phyloP scores from a whole-genome alignment of 179 eudicot species.

The Vitellaria paradoxa region DNA sequence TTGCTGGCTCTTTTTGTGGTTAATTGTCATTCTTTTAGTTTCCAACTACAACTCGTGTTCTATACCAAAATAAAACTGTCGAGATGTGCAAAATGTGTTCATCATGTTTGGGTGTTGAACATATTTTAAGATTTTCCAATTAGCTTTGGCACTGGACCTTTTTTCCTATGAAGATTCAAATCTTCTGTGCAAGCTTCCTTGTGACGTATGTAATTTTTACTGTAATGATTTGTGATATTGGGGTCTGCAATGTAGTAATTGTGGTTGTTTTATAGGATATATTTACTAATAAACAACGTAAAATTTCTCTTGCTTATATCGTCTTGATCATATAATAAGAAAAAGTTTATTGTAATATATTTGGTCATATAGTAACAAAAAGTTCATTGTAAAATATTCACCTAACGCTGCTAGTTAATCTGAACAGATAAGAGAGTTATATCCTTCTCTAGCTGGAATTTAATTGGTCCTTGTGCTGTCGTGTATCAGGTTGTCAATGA shows the following conservation, averaged over 20 bases:
- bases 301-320: background rate
- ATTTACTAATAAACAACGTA: background rate
- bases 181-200: background rate
- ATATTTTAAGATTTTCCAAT: background rate
- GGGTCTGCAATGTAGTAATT: background rate
- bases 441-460: slow-evolving; percentile 5
- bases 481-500: slow-evolving; percentile 63
- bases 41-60: too few species aligned
- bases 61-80: background rate
- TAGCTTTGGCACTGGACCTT: background rate
- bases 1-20: too few species aligned
- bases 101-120: background rate
- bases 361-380: background rate
- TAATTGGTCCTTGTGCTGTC: background rate
- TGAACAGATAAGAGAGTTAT: background rate
- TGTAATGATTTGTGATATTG: background rate
- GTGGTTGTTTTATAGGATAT: background rate
- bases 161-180: background rate
- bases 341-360: too few species aligned
- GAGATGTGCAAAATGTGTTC: background rate
- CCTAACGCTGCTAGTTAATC: background rate
- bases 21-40: too few species aligned
- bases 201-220: background rate
- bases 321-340: background rate
- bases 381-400: background rate